Conservation (phyloP, 2,329 filamentous ascomycete genomes). For the Penicillium fuscoglaucum region DNA sequence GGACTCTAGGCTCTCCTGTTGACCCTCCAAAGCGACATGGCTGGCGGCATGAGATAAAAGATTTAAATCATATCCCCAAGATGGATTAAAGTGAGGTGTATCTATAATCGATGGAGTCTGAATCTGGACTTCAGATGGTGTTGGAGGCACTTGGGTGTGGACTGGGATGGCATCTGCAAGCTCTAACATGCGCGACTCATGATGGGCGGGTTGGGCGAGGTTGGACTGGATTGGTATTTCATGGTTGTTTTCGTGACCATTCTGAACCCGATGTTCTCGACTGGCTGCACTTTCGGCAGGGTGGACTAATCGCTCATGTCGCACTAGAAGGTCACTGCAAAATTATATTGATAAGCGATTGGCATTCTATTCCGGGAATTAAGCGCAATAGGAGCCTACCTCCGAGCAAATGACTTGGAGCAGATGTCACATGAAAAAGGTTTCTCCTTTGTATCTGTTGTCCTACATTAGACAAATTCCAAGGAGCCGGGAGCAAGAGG, state of each 20-base stretch:
- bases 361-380: constrained; percentile 5
- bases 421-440: constrained; percentile 53
- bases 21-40: constrained; percentile 50
- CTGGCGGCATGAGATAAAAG: constrained; percentile 51
- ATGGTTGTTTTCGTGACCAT: constrained; percentile 28
- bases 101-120: constrained; percentile 44
- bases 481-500: constrained; percentile 14
- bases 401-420: constrained; percentile 51
- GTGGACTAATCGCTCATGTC: constrained; percentile 52
- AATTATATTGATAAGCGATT: constrained; percentile 28
- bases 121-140: constrained; percentile 40
- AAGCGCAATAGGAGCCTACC: constrained; percentile 29
- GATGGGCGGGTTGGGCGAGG: constrained; percentile 39
- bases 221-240: constrained; percentile 38
- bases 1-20: constrained; percentile 43
- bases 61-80: constrained; percentile 53
- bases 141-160: constrained; percentile 38
- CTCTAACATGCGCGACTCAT: constrained; percentile 49
- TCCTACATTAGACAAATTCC: constrained; percentile 25
- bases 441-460: constrained; percentile 51
- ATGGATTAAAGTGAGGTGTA: constrained; percentile 50
- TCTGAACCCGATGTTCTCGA: constrained; percentile 41
- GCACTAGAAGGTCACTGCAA: constrained; percentile 49
- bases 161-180: constrained; percentile 47
- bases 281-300: constrained; percentile 44